phyloP scores from a whole-genome alignment of 768 basidiomycete species.

The Tulasnella sp. region DNA sequence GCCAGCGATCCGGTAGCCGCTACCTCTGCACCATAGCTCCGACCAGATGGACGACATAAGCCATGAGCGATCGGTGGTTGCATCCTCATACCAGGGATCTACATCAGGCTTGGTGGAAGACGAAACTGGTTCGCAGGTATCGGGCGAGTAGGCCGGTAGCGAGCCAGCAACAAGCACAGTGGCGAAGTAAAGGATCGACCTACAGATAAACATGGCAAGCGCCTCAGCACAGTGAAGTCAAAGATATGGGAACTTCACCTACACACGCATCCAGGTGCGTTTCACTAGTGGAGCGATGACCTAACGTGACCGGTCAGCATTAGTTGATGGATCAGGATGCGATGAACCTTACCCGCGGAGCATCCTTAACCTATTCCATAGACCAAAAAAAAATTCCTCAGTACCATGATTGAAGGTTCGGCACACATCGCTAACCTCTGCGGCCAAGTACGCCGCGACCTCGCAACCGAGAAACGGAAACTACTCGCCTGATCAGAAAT shows the following conservation, averaged over 20 bases:
- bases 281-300: background rate
- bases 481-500: background rate
- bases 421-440: constrained; percentile 8
- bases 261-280: constrained; percentile 7
- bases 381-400: no score
- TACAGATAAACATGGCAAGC: background rate
- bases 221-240: background rate
- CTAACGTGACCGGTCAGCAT: background rate
- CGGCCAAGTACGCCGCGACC: background rate
- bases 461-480: constrained; percentile 13
- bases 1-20: background rate
- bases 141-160: background rate
- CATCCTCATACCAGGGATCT: no score
- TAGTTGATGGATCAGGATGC: background rate
- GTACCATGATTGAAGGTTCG: no score
- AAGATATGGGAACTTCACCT: background rate
- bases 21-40: background rate
- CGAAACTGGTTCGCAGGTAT: background rate
- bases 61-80: constrained; percentile 1
- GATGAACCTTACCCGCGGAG: background rate
- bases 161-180: background rate
- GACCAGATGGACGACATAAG: background rate
- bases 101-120: background rate
- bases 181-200: background rate
- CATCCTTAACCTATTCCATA: background rate